phyloP scores from a whole-genome alignment of 2,329 filamentous ascomycete genomes.

The Verruconis gallopava region DNA sequence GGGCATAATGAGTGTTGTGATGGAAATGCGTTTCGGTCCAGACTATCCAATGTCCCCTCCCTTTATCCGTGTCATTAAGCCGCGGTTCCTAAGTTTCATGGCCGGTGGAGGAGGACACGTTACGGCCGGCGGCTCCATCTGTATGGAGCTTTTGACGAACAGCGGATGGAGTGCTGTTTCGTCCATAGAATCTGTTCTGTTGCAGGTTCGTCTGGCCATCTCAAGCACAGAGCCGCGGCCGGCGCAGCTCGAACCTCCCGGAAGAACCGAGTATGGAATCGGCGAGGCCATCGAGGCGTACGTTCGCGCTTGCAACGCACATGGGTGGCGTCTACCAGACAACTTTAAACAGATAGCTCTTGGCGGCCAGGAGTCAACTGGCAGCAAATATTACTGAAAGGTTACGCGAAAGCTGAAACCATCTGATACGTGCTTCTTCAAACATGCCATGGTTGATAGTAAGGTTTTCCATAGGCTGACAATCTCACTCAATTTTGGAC shows the following conservation, averaged over 20 bases:
- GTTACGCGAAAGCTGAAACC: too few species aligned
- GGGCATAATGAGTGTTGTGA: slow-evolving; percentile 53
- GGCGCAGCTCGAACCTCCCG: slow-evolving; percentile 46
- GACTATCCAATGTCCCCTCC: slow-evolving; percentile 69
- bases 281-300: slow-evolving; percentile 64
- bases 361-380: slow-evolving; percentile 1
- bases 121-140: slow-evolving; percentile 70
- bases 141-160: slow-evolving; percentile 70
- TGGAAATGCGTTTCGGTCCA: slow-evolving; percentile 70
- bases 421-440: too few species aligned
- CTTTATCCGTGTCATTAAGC: slow-evolving; percentile 71
- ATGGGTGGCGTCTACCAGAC: slow-evolving; percentile 61
- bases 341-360: slow-evolving; percentile 37
- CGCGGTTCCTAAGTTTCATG: slow-evolving; percentile 60
- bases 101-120: slow-evolving; percentile 75
- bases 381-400: too few species aligned
- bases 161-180: slow-evolving; percentile 65
- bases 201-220: slow-evolving; percentile 71
- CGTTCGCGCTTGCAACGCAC: slow-evolving; percentile 49
- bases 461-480: too few species aligned
- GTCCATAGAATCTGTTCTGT: slow-evolving; percentile 63
- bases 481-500: too few species aligned
- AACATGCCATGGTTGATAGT: too few species aligned
- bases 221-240: slow-evolving; percentile 54
- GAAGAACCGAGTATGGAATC: slow-evolving; percentile 41